Conservation (phyloP, 208 protist species). For the Trypanosoma melophagium region DNA sequence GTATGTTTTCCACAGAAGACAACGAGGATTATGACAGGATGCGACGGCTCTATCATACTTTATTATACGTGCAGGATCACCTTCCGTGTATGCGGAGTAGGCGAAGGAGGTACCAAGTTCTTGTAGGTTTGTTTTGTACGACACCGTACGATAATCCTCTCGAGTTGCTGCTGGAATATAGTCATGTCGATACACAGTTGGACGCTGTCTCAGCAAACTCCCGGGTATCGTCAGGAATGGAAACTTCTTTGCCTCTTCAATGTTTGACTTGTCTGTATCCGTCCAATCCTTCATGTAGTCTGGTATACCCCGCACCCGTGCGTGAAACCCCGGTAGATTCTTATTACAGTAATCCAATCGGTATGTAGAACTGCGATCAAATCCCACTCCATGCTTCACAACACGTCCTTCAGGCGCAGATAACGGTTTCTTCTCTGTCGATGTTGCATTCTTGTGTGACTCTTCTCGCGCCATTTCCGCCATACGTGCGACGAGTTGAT, state of each 20-base stretch:
- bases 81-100: slow-evolving; percentile 64
- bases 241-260: slow-evolving; percentile 56
- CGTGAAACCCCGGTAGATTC: slow-evolving; percentile 32
- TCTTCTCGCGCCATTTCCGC: slow-evolving; percentile 41
- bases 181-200: slow-evolving; percentile 67
- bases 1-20: slow-evolving; percentile 58
- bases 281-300: slow-evolving; percentile 71
- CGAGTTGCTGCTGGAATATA: slow-evolving; percentile 39
- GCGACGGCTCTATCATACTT: slow-evolving; percentile 53
- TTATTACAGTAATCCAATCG: slow-evolving; percentile 80
- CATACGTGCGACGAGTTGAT: slow-evolving; percentile 50
- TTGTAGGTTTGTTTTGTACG: slow-evolving; percentile 57
- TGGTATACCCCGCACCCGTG: slow-evolving; percentile 32
- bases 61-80: slow-evolving; percentile 60
- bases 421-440: background rate
- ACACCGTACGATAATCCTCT: slow-evolving; percentile 51
- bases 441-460: slow-evolving; percentile 20
- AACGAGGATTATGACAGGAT: slow-evolving; percentile 45
- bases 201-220: slow-evolving; percentile 37
- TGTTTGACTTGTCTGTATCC: slow-evolving; percentile 57
- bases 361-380: slow-evolving; percentile 76
- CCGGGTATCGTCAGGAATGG: slow-evolving; percentile 73
- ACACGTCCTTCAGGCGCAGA: slow-evolving; percentile 11
- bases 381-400: slow-evolving; percentile 28
- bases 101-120: slow-evolving; percentile 64